These are phyloP conservation scores for Paraglomus occultum DNA, from an alignment of 192 early-diverging fungal genomes.

Conservation along the genomic window DNA sequence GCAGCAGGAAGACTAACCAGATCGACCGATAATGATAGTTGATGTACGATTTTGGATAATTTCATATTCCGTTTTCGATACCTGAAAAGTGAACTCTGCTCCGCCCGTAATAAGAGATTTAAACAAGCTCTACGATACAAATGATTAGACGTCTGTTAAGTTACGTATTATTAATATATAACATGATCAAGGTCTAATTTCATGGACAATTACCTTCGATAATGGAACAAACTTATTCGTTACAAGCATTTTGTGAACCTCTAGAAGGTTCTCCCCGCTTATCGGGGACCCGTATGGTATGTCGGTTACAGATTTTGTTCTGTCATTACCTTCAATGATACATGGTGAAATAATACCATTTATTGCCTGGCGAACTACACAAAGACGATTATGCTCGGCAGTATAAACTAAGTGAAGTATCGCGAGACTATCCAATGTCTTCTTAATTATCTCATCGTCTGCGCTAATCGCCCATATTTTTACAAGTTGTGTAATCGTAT, in stretches of 20 bases:
- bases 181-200: too few relatives aligned
- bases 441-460: not conserved
- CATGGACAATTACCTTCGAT: too few relatives aligned
- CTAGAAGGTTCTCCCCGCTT: not conserved
- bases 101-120: conserved; percentile 13
- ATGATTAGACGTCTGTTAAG: not conserved
- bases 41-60: conserved; percentile 17
- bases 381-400: not conserved
- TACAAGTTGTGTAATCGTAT: not conserved
- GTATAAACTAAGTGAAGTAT: not conserved
- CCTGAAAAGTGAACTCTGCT: conserved; percentile 15
- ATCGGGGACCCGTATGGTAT: not conserved
- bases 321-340: not conserved
- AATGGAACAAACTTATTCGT: conserved; percentile 14
- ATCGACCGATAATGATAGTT: conserved; percentile 22
- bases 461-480: conserved; percentile 11
- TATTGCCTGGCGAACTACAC: not conserved
- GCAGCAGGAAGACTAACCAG: conserved; percentile 11
- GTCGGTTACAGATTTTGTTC: not conserved
- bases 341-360: not conserved
- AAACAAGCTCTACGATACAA: conserved; percentile 14
- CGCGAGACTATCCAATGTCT: not conserved
- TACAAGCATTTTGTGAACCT: not conserved
- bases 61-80: conserved; percentile 22
- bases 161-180: too few relatives aligned